A percentile compares a stretch with the other conserved stretches of the same genome.
phyloP scores from a whole-genome alignment of 1,139 yeast genomes.

The Suhomyces panamericanus region DNA sequence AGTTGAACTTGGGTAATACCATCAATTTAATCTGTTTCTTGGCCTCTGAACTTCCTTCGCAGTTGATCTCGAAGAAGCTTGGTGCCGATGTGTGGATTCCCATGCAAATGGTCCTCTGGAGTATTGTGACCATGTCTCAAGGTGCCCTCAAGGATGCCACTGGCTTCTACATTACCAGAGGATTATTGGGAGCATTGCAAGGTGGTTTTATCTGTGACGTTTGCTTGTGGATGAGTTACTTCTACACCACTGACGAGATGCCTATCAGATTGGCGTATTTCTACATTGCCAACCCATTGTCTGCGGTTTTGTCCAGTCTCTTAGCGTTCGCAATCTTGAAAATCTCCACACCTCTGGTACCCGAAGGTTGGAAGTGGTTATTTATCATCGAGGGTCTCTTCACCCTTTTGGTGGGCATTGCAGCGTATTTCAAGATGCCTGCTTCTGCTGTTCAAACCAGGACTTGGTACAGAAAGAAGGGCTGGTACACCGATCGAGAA shows the following conservation, averaged over 20 bases:
- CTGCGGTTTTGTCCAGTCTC: conserved; percentile 23
- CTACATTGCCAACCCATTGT: conserved; percentile 27
- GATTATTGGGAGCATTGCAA: conserved; percentile 30
- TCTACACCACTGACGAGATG: conserved; percentile 28
- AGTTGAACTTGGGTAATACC: conserved; percentile 52
- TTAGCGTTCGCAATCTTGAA: conserved; percentile 34
- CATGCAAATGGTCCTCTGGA: conserved; percentile 51
- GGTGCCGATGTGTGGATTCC: conserved; percentile 61
- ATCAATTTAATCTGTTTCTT: conserved; percentile 46
- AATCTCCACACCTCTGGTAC: conserved; percentile 15
- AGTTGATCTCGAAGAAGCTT: conserved; percentile 49
- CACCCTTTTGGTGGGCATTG: conserved; percentile 31
- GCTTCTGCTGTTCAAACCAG: conserved; percentile 35
- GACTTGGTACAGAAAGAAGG: conserved; percentile 28
- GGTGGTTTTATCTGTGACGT: conserved; percentile 35
- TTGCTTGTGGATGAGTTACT: conserved; percentile 34
- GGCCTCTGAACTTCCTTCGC: conserved; percentile 57
- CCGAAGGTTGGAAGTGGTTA: conserved; percentile 37
- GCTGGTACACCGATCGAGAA: conserved; percentile 40
- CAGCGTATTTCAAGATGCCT: conserved; percentile 35
- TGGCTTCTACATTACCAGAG: conserved; percentile 28
- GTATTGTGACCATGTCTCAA: conserved; percentile 50
- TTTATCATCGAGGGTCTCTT: conserved; percentile 36
- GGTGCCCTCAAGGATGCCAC: conserved; percentile 34
- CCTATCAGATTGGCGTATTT: conserved; percentile 30